phyloP scores from a whole-genome alignment of 129 eudicot species.

The Deinandra increscens region DNA sequence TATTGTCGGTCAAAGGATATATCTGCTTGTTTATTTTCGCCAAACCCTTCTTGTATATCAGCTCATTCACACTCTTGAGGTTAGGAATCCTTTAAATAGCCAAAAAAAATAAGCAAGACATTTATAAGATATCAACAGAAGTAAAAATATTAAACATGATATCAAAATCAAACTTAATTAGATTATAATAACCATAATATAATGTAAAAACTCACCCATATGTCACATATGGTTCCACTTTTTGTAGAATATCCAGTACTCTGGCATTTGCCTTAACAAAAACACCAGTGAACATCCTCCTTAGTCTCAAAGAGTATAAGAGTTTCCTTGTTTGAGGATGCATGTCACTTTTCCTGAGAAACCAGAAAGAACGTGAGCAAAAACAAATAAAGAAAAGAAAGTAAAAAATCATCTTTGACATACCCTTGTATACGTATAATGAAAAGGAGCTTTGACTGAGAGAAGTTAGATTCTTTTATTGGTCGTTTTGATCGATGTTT shows the following conservation, averaged over 20 bases:
- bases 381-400: neutral
- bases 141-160: neutral
- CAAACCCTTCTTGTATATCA: conserved; percentile 80
- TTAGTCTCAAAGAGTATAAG: conserved; percentile 68
- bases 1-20: conserved; percentile 73
- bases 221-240: conserved; percentile 85
- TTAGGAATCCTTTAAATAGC: conserved; percentile 57
- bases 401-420: neutral
- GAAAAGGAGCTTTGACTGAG: conserved; percentile 66
- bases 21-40: conserved; percentile 55
- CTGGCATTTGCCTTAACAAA: conserved; percentile 72
- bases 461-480: conserved; percentile 24
- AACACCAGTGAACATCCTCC: conserved; percentile 66
- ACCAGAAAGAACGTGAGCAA: neutral
- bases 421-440: conserved; percentile 85
- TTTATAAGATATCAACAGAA: neutral
- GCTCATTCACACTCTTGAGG: conserved; percentile 73
- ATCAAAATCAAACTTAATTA: neutral
- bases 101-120: neutral
- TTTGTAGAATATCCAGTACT: conserved; percentile 53
- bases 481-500: conserved; percentile 56
- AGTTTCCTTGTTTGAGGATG: conserved; percentile 65
- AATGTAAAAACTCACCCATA: conserved; percentile 57
- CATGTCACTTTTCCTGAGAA: conserved; percentile 72
- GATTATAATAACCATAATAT: neutral